Evolutionary conservation across 164 flowering plant species (phyloP), one percentile per base, ranked within the genome.

Genomic region (Taxillus chinensis): DNA sequence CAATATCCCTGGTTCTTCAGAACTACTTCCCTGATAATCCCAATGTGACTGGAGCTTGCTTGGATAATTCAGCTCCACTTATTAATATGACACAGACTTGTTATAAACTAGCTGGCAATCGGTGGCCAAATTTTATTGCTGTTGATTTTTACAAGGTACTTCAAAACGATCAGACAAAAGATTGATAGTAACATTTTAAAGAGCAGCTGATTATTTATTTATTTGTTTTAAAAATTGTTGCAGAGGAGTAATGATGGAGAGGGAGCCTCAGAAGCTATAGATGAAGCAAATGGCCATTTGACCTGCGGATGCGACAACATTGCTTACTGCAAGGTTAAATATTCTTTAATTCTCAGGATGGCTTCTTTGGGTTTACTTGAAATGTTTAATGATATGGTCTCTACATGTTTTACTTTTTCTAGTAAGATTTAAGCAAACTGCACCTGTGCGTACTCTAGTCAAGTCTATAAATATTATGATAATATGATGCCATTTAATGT

Each of bases 61-160:
- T 53, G 52, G 69, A 75, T 45, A 80, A 80, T 61, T 80, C 81
- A 13, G 72, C 74, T 63, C 61, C 81, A 3, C 60, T 80, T 17
- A 61, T 51, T 16, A 62, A 39, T 59, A 75, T 75, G 83, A 67
- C 67, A 62, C 69, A 67, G 8, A 75, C 79, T 14, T 80, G 83
- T 64, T 64, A 75, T 63, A 48, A 65, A 57, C 79, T 77, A 45
- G 72, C 74, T 59, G 81, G 74, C 11, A 61, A 77, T 27, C 65
- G 83, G 60, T 80, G 81, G 83, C 74, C 83, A 27, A 80, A 80
- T 64, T 80, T 77, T 70, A 72, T 80, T 17, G 74, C 83, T 15
- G 83, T 80, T 40, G 83, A 77, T 64, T 80, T 62, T 55, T 80
- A 80, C 59, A 54, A 73, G 79, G 83, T 75, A 62, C 15, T 1